Evolutionary conservation across 139 green algal species (phyloP), one percentile per base, ranked within the genome.

Genomic region (Marvania coccoides): DNA sequence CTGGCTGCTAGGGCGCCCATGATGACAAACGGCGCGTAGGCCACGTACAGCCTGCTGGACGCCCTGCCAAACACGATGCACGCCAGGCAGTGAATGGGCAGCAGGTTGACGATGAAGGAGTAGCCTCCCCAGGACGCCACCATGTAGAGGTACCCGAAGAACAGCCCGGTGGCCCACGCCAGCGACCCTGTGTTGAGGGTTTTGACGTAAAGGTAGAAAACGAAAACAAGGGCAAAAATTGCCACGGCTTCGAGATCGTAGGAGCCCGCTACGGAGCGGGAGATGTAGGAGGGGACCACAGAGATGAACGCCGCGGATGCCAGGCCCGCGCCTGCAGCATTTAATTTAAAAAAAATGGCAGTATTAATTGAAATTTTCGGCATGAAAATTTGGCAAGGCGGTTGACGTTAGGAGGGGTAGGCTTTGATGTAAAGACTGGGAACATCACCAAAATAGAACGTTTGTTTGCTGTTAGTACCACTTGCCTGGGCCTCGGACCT

Each of bases 41-140:
- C 90, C 3, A 95, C 63, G 72, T 96, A 96, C 9, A 95, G 81
- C 24, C 80, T 53, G 46, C 45, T 37, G 10, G 70, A 82, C 2
- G 88, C 60, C 29, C 87, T 69, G 2, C 83, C 83, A 12, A 82
- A 86, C 31, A 92, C 75, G 31, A 95, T 74, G 55, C 76, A 89
- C 5, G 86, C 87, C 40, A 98, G 73, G 60, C 81, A 89, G 80
- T 98, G 94, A 48, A 98, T 93, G 28, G 90, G 91, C 54, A 98
- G 70, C 53, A 98, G 75, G 79, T 98, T 98, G 84, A 96, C 95
- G 70, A 98, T 91, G 82, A 98, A 98, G n/a, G 86, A 87, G 80
- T 98, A 98, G 40, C 93, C 92, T 24, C 92, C 92, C 92, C 92
- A 98, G 2, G 78, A 88, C 58, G 88, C 71, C 38, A 86, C 90